phyloP scores from a whole-genome alignment of 2,329 filamentous ascomycete genomes.

The Aureobasidium sp. region DNA sequence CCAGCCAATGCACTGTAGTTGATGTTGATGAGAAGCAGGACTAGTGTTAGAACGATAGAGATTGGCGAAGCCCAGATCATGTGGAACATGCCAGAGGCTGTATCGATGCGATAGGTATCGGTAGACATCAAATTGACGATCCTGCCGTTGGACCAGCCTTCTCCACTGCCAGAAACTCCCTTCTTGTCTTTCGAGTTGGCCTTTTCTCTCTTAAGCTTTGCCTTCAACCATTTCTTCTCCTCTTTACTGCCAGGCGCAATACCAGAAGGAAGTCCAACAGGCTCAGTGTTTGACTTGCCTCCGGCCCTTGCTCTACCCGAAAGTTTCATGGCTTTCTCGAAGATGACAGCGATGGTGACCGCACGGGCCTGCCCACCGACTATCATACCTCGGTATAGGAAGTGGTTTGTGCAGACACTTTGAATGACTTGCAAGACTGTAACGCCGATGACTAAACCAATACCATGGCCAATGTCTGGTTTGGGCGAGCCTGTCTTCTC shows the following conservation, averaged over 20 bases:
- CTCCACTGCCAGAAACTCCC: slow-evolving; percentile 71
- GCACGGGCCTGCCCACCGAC: slow-evolving; percentile 86
- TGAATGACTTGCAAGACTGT: slow-evolving; percentile 87
- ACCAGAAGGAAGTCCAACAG: slow-evolving; percentile 38
- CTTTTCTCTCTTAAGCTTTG: slow-evolving; percentile 44
- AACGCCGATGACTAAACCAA: slow-evolving; percentile 87
- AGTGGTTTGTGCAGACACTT: slow-evolving; percentile 86
- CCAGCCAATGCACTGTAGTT: slow-evolving; percentile 91
- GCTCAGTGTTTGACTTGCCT: slow-evolving; percentile 56
- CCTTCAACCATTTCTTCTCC: slow-evolving; percentile 58
- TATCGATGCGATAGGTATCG: slow-evolving; percentile 93
- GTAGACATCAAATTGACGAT: slow-evolving; percentile 96
- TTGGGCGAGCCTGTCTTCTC: slow-evolving; percentile 55
- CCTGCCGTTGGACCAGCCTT: slow-evolving; percentile 92
- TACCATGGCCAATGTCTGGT: slow-evolving; percentile 77
- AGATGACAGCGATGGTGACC: slow-evolving; percentile 86
- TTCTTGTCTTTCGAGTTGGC: slow-evolving; percentile 48
- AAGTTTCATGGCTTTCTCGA: slow-evolving; percentile 91
- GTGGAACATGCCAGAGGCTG: slow-evolving; percentile 90
- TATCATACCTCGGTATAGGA: slow-evolving; percentile 93
- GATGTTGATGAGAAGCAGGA: slow-evolving; percentile 86
- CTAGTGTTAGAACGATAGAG: slow-evolving; percentile 79
- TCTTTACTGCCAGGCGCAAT: slow-evolving; percentile 54
- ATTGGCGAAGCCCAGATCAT: slow-evolving; percentile 91
- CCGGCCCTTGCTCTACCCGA: slow-evolving; percentile 91